A percentile compares a stretch with the other conserved stretches of the same genome.
These are phyloP conservation scores for Tetrahymena malaccensis DNA, from an alignment of 73 alveolate species.

Conservation along the genomic window DNA sequence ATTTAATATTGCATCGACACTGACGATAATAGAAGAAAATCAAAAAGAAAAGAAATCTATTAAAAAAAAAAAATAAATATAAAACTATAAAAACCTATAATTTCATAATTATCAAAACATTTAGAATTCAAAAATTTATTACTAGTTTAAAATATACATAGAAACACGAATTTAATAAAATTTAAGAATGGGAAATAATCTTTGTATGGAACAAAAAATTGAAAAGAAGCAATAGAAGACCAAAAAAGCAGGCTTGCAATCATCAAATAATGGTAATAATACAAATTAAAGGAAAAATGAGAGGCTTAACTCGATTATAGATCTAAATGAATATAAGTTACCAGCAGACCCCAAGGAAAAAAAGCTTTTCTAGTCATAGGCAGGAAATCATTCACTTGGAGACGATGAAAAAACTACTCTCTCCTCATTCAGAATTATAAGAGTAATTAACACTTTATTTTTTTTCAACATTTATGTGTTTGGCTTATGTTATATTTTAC, in stretches of 20 bases:
- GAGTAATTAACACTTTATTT: neutral
- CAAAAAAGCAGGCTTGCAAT: neutral
- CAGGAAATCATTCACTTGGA: neutral
- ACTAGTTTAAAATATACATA: neutral
- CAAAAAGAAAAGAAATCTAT: neutral
- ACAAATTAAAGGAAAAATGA: neutral
- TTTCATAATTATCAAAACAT: neutral
- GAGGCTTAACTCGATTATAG: constrained; percentile 1
- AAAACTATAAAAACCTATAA: neutral
- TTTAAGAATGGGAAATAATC: neutral
- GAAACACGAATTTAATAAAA: neutral
- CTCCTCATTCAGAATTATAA: neutral
- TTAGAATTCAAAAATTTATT: neutral
- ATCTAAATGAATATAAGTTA: neutral
- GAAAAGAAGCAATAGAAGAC: neutral
- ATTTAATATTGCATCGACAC: neutral
- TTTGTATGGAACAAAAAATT: neutral
- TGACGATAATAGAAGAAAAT: neutral
- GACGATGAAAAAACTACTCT: neutral
- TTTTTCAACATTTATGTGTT: neutral
- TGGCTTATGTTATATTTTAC: neutral
- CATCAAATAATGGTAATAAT: neutral
- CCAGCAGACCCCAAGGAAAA: neutral
- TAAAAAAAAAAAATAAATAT: neutral
- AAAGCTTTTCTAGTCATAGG: neutral